Evolutionary conservation across 2,329 filamentous ascomycete species (phyloP).

Genomic region (Sclerotinia nivalis): DNA sequence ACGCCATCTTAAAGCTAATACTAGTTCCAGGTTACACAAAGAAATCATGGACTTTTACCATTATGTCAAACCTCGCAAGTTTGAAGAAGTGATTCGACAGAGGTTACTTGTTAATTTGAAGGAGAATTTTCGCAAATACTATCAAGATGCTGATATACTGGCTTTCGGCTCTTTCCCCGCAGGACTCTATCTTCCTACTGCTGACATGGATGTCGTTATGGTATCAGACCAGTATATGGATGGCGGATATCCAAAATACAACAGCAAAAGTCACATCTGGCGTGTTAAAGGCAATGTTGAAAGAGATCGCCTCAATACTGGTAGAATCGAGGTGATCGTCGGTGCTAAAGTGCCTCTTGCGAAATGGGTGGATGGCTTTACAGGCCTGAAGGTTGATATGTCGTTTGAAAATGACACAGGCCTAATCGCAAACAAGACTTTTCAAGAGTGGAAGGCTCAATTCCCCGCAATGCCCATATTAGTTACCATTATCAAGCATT

Average conservation of each 20-base stretch:
- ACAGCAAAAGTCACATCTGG: conserved; percentile 48
- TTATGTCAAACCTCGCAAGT: conserved; percentile 73
- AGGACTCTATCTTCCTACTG: conserved; percentile 71
- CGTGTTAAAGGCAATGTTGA: conserved; percentile 63
- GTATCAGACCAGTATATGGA: conserved; percentile 62
- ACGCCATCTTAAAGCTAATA: conserved; percentile 23
- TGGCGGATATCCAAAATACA: conserved; percentile 49
- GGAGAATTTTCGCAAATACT: conserved; percentile 56
- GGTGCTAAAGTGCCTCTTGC: conserved; percentile 85
- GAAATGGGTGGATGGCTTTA: conserved; percentile 80
- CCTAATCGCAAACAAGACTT: conserved; percentile 76
- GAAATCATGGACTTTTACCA: conserved; percentile 89
- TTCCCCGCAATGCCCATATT: conserved; percentile 86
- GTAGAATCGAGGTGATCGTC: conserved; percentile 66
- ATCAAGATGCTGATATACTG: conserved; percentile 60
- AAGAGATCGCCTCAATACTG: conserved; percentile 56
- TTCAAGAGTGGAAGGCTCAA: conserved; percentile 72
- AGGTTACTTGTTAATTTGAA: conserved; percentile 72
- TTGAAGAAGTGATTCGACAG: conserved; percentile 73
- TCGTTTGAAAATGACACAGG: conserved; percentile 93
- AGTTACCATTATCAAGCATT: conserved; percentile 89
- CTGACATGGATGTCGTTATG: conserved; percentile 92
- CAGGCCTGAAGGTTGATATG: conserved; percentile 82
- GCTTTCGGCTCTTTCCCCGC: conserved; percentile 95
- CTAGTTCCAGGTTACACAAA: conserved; percentile 68